Conservation (phyloP, 192 early-diverging fungal species). For the Diversispora epigaea region DNA sequence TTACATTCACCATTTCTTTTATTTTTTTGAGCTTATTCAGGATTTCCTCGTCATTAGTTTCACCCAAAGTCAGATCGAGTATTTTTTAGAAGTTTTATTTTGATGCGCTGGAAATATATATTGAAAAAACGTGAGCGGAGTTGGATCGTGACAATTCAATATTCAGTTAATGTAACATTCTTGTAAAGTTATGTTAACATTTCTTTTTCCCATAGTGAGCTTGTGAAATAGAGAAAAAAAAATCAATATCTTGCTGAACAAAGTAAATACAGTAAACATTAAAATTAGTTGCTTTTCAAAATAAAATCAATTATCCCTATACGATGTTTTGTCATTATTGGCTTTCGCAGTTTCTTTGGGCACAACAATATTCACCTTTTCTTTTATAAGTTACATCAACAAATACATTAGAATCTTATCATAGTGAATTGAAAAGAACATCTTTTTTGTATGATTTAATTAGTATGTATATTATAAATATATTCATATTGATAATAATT, state of each 20-base stretch:
- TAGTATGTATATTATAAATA: neutral
- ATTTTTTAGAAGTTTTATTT: neutral
- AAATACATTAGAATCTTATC: constrained; percentile 22
- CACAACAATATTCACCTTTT: constrained; percentile 22
- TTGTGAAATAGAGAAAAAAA: constrained; percentile 8
- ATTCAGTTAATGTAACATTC: constrained; percentile 10
- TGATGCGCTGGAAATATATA: constrained; percentile 11
- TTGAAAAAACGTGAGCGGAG: constrained; percentile 9
- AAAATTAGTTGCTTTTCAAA: constrained; percentile 14
- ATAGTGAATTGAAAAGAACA: constrained; percentile 6
- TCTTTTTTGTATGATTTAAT: neutral
- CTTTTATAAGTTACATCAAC: constrained; percentile 23
- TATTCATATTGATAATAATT: neutral
- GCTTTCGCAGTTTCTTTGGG: constrained; percentile 7
- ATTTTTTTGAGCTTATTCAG: too few relatives aligned
- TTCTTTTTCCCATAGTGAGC: constrained; percentile 10
- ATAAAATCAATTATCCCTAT: neutral
- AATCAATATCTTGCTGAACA: constrained; percentile 11
- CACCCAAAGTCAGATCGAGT: neutral
- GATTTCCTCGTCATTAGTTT: neutral
- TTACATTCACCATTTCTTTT: too few relatives aligned
- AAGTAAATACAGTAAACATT: constrained; percentile 7
- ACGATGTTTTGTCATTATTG: too few relatives aligned
- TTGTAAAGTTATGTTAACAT: constrained; percentile 16
- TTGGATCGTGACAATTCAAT: neutral